Evolutionary conservation across 805 yeast genomes (phyloP).

Genomic region (Brettanomyces bruxellensis): DNA sequence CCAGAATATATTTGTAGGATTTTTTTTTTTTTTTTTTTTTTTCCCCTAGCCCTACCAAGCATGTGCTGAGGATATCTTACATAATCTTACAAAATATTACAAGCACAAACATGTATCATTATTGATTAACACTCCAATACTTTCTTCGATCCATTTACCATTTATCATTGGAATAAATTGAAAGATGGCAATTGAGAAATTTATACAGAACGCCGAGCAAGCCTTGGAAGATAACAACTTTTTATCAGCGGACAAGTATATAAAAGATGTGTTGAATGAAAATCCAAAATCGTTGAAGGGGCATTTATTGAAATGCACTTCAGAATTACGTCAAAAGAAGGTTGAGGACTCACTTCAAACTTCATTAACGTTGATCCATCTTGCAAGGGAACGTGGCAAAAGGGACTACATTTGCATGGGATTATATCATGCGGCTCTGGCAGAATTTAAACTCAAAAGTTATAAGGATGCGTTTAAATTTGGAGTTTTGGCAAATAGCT

Average conservation of each 20-base stretch:
- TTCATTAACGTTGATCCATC: constrained; percentile 30
- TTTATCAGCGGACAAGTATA: constrained; percentile 33
- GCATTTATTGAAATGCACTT: constrained; percentile 38
- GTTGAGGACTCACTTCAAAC: constrained; percentile 40
- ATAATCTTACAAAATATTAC: too few species aligned
- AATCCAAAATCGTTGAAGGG: constrained; percentile 39
- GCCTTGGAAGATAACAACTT: constrained; percentile 38
- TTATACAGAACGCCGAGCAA: constrained; percentile 26
- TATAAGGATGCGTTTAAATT: constrained; percentile 31
- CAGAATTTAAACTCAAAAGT: constrained; percentile 35
- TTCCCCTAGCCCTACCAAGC: too few species aligned
- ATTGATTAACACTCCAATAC: too few species aligned
- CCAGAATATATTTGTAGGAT: too few species aligned
- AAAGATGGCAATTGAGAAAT: constrained; percentile 10
- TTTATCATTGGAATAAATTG: background rate
- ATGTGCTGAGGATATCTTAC: too few species aligned
- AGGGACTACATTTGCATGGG: constrained; percentile 37
- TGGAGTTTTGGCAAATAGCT: constrained; percentile 33
- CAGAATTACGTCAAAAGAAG: constrained; percentile 37
- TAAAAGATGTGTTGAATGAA: constrained; percentile 31
- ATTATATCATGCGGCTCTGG: constrained; percentile 40
- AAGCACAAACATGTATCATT: too few species aligned
- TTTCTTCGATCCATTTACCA: background rate
- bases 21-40: too few species aligned
- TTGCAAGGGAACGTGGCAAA: constrained; percentile 39